phyloP scores from a whole-genome alignment of 768 basidiomycete genomes.

The Mycena venus region DNA sequence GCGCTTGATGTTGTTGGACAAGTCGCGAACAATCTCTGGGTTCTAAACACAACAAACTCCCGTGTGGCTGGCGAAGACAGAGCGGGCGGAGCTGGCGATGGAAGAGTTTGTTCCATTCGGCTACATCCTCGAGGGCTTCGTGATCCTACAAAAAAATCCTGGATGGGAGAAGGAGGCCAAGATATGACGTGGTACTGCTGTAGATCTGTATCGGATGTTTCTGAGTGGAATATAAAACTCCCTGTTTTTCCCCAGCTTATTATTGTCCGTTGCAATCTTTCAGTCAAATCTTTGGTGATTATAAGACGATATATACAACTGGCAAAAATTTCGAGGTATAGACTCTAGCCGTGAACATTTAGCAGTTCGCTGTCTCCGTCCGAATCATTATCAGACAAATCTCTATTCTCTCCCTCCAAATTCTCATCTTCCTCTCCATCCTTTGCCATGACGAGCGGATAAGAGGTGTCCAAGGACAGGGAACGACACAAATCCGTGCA shows the following conservation, averaged over 20 bases:
- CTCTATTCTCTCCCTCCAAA: no score
- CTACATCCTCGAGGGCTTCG: conserved; percentile 92
- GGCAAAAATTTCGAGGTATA: not conserved
- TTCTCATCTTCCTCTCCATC: no score
- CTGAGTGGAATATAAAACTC: not conserved
- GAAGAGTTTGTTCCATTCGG: conserved; percentile 96
- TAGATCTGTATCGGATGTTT: not conserved
- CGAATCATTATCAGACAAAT: no score
- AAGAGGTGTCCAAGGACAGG: no score
- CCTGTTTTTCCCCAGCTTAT: not conserved
- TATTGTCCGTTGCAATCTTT: not conserved
- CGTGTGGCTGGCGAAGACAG: conserved; percentile 91
- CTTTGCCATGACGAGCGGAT: no score
- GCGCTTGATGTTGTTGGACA: conserved; percentile 99
- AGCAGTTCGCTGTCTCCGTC: not conserved
- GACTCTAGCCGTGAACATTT: not conserved
- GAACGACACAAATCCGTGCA: no score
- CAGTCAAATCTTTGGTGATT: not conserved
- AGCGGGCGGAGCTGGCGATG: conserved; percentile 96
- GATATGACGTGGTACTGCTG: not conserved
- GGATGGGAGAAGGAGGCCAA: no score
- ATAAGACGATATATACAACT: not conserved
- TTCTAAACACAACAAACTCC: conserved; percentile 99
- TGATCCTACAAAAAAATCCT: conserved; percentile 91
- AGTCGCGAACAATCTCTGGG: conserved; percentile 94